Percentiles rank a stretch among this genome's conserved stretches.
Evolutionary conservation across 257 asterid genomes (phyloP).

Genomic region (Gentiana macrophylla): DNA sequence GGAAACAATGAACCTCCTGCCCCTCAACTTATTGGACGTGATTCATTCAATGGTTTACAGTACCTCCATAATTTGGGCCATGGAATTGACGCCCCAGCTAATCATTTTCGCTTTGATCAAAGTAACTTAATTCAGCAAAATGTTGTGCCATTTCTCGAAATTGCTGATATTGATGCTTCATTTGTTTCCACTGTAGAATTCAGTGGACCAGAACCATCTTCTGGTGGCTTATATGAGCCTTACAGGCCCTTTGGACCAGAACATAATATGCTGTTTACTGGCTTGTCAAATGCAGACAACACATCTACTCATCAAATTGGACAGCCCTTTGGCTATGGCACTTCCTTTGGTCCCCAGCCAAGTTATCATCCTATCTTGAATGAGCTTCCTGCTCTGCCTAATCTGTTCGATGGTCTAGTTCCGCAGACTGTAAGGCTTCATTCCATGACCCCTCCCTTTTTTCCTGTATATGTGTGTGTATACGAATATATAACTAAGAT

Average conservation of each 20-base stretch:
- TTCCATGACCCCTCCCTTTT: neutral
- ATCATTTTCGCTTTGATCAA: conserved; percentile 8
- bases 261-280: neutral
- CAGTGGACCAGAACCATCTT: conserved; percentile 11
- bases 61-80: conserved; percentile 24
- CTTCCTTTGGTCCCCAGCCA: neutral
- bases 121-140: conserved; percentile 14
- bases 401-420: neutral
- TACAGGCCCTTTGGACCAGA: conserved; percentile 10
- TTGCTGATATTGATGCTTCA: conserved; percentile 44
- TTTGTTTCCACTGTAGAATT: conserved; percentile 23
- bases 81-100: conserved; percentile 15
- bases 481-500: too few relatives aligned
- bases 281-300: neutral
- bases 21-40: conserved; percentile 22
- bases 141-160: conserved; percentile 42
- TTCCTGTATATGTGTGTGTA: too few relatives aligned
- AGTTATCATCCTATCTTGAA: neutral
- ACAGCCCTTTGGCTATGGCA: neutral
- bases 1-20: conserved; percentile 1
- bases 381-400: neutral
- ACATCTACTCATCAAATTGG: neutral
- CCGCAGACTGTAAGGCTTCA: neutral
- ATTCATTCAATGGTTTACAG: conserved; percentile 30
- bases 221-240: conserved; percentile 14